phyloP scores from a whole-genome alignment of 2,329 filamentous ascomycete species.

The Cordyceps sp. region DNA sequence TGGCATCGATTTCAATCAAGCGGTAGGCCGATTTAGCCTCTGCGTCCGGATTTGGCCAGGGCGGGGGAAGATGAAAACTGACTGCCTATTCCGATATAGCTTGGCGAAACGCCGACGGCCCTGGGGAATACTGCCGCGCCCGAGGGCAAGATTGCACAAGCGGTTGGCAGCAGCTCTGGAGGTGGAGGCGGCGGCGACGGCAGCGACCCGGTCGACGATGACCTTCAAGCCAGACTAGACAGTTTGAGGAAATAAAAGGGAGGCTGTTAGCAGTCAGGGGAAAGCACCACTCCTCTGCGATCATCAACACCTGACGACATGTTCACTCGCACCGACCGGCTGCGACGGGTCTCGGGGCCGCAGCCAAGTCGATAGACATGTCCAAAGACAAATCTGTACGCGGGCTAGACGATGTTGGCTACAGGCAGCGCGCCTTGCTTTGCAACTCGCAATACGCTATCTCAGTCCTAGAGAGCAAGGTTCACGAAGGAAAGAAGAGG shows the following conservation, averaged over 20 bases:
- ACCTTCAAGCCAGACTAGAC: constrained; percentile 83
- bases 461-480: no score
- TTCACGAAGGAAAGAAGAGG: no score
- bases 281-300: not conserved
- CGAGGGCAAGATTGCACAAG: constrained; percentile 71
- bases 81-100: constrained; percentile 28
- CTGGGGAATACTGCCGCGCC: constrained; percentile 57
- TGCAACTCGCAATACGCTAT: no score
- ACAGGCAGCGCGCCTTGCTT: no score
- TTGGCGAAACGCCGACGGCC: constrained; percentile 80
- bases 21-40: no score
- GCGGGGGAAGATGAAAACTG: not conserved
- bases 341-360: no score
- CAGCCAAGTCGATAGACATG: no score
- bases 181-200: constrained; percentile 31
- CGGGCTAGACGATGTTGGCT: no score
- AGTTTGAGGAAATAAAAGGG: constrained; percentile 48
- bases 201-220: constrained; percentile 60
- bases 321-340: no score
- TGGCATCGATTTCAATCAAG: constrained; percentile 78
- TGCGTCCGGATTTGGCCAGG: constrained; percentile 19
- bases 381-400: no score
- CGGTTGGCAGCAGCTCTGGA: no score
- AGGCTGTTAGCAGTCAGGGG: not conserved
- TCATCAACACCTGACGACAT: not conserved